Evolutionary conservation across 1,139 yeast genomes (phyloP).

Genomic region (Pichia sp.): DNA sequence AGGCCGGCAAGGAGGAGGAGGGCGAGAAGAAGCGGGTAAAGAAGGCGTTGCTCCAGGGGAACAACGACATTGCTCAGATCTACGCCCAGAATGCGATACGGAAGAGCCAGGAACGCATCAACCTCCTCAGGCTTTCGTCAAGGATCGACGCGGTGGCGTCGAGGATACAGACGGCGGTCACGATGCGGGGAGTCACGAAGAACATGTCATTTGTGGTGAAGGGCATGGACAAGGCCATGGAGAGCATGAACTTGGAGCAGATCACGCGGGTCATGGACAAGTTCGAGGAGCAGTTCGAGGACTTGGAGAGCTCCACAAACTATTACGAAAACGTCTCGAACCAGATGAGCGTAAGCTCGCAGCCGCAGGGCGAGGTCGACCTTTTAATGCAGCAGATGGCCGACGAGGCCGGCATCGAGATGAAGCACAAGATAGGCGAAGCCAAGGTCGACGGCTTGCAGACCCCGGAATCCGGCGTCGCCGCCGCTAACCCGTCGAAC

Average conservation of each 20-base stretch:
- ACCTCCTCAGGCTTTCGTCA: conserved; percentile 75
- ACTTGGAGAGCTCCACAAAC: conserved; percentile 87
- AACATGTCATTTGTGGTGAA: conserved; percentile 89
- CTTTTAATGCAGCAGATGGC: conserved; percentile 89
- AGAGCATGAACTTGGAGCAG: conserved; percentile 89
- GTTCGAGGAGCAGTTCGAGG: conserved; percentile 94
- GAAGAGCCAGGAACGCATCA: conserved; percentile 82
- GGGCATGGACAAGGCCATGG: conserved; percentile 96
- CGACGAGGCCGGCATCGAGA: conserved; percentile 94
- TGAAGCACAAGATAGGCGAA: conserved; percentile 60
- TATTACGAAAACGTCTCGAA: conserved; percentile 90
- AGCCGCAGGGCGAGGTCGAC: conserved; percentile 96
- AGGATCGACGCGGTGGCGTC: conserved; percentile 95
- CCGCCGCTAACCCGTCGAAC: conserved; percentile 6
- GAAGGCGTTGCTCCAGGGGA: conserved; percentile 82
- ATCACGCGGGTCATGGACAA: conserved; percentile 96
- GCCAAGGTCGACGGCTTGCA: conserved; percentile 38
- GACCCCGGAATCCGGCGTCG: conserved; percentile 9
- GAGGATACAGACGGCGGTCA: conserved; percentile 93
- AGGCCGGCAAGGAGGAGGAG: conserved; percentile 86
- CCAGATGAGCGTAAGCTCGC: conserved; percentile 79
- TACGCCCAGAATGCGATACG: conserved; percentile 96
- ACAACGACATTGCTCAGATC: conserved; percentile 86
- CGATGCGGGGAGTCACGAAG: conserved; percentile 91
- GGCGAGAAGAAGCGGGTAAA: conserved; percentile 85